Evolutionary conservation across 2,329 filamentous ascomycete genomes (phyloP).

Genomic region (Monilinia polystroma): DNA sequence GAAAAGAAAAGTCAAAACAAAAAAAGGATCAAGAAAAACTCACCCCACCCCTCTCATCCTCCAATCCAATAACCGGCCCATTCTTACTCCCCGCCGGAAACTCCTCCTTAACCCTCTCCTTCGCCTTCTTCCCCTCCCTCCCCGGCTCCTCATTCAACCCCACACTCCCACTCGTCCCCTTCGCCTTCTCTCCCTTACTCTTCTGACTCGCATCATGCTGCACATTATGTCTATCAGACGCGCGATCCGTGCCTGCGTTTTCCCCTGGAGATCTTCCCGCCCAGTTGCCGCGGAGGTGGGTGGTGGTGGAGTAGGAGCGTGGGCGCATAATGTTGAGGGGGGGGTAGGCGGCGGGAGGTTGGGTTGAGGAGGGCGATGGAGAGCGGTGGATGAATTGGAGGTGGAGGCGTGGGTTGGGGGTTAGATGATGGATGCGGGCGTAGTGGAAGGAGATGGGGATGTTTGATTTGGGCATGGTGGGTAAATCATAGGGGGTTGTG

Average conservation of each 20-base stretch:
- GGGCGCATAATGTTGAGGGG: neutral
- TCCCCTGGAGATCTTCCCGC: neutral
- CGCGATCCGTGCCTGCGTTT: neutral
- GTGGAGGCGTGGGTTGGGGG: slow-evolving; percentile 5
- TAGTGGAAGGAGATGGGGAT: neutral
- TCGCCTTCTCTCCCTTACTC: neutral
- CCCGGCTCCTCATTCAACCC: neutral
- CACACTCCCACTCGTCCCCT: slow-evolving; percentile 2
- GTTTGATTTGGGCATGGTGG: neutral
- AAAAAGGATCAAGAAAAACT: neutral
- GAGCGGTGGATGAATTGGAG: neutral
- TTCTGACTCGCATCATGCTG: slow-evolving; percentile 2
- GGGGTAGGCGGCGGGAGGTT: neutral
- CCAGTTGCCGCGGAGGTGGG: neutral
- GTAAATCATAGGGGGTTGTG: too few species aligned
- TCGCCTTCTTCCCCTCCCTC: neutral
- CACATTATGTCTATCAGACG: neutral
- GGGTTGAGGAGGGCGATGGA: neutral
- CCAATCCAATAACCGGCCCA: slow-evolving; percentile 17
- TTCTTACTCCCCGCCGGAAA: slow-evolving; percentile 5
- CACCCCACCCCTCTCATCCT: slow-evolving; percentile 23
- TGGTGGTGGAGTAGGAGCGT: neutral
- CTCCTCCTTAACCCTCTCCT: slow-evolving; percentile 10
- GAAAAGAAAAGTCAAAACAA: neutral
- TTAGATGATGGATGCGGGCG: slow-evolving; percentile 11